Base-by-base conservation (phyloP, 495 filamentous ascomycete species). In the Cercophora scortea region DNA sequence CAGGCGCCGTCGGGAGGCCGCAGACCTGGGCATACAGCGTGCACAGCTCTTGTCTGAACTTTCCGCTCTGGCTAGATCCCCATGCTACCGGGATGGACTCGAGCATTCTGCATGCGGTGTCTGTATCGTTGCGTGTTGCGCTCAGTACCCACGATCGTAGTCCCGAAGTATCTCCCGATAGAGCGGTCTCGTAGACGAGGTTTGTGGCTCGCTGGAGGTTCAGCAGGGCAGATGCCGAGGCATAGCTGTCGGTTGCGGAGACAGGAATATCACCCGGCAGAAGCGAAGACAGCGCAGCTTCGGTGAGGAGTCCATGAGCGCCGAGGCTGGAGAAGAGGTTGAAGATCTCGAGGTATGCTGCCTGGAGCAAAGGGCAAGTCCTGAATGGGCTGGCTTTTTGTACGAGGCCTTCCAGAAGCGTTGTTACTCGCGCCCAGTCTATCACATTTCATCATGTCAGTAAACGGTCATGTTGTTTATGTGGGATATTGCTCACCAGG, bases 271-370 rank as follows among this genome's bases (percentile, higher is more conserved):
- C 6, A 11, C 13, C 42, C 8, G 48, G 15, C 6, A 13, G 0
- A 2, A 8, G 16, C 3, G 35, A 7, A 36, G 19, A 17, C 0
- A 39, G n/a, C 12, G 10, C 39, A 6, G 25, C 18, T 16, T 45
- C 16, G 16, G 38, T 19, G 9, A 32, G 43, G 12, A 49, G 47
- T 10, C 48, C 47, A 19, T 45, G 16, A 12, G 45, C 53, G 13
- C 45, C 42, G 32, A 58, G 50, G n/a, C 34, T 41, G 10, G 57
- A 41, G 33, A 74, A 42, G 6, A 73, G 57, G 50, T 68, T 71
- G 9, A 70, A 35, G 8, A 75, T 60, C 41, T 75, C 74, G 0
- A 75, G 63, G 32, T 67, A 71, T 0, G 69, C 71, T 5, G 71
- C 67, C 40, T 64, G 58, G 12, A 67, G 53, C 42, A 75, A 69